These are phyloP conservation scores for Aspergillus avenaceus DNA, from an alignment of 495 filamentous ascomycete genomes.

Conservation along the genomic window DNA sequence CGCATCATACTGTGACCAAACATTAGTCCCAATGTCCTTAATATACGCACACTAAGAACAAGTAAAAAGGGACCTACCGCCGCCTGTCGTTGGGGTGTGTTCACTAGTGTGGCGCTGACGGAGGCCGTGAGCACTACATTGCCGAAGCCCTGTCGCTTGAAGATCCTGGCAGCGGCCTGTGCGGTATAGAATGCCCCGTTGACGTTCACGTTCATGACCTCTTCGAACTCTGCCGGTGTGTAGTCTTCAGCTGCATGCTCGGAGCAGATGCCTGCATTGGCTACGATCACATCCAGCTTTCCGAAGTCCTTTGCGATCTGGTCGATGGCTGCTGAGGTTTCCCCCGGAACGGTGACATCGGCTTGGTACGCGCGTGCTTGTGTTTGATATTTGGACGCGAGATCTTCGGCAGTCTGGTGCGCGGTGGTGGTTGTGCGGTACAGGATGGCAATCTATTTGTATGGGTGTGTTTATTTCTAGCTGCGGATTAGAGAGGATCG, in stretches of 20 bases:
- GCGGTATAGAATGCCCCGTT: constrained; percentile 33
- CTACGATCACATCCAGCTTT: constrained; percentile 68
- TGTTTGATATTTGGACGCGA: constrained; percentile 62
- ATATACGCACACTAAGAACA: background rate
- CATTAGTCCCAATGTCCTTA: too few relatives aligned
- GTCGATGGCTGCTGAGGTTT: constrained; percentile 49
- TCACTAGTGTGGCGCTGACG: constrained; percentile 25
- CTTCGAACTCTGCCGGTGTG: constrained; percentile 8
- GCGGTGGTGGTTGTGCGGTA: constrained; percentile 70
- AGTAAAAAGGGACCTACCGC: constrained; percentile 10
- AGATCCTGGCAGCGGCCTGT: constrained; percentile 27
- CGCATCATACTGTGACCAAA: constrained; percentile 27
- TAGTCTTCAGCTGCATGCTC: constrained; percentile 16
- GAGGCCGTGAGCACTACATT: constrained; percentile 25
- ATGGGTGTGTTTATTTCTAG: background rate
- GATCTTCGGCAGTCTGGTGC: constrained; percentile 55
- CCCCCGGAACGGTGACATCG: constrained; percentile 51
- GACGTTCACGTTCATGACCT: constrained; percentile 31
- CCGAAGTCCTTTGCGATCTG: constrained; percentile 57
- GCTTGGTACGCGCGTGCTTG: constrained; percentile 59
- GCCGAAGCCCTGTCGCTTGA: constrained; percentile 24
- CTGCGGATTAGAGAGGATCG: too few relatives aligned
- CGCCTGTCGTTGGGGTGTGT: constrained; percentile 26
- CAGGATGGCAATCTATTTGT: constrained; percentile 51
- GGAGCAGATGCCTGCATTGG: constrained; percentile 64